Evolutionary conservation across 176 grass and related monocot species (phyloP).

Genomic region (Juncus inflexus): DNA sequence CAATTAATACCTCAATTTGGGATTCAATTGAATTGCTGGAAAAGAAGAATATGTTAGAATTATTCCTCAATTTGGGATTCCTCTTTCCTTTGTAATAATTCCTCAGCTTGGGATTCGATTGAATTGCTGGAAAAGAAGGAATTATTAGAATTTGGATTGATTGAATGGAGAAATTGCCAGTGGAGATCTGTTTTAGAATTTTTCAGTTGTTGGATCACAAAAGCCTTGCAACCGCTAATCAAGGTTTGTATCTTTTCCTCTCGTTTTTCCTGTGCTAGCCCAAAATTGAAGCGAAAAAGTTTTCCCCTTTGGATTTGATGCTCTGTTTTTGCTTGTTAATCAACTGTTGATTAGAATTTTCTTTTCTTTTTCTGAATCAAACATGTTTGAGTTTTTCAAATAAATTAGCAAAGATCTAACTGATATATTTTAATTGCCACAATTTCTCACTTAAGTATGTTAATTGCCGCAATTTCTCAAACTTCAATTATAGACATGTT

Average conservation of each 20-base stretch:
- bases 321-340: neutral
- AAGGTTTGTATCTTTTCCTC: constrained; percentile 35
- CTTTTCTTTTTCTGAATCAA: neutral
- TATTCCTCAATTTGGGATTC: too few relatives aligned
- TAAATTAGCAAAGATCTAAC: neutral
- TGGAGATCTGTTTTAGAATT: constrained; percentile 66
- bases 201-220: constrained; percentile 66
- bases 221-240: constrained; percentile 56
- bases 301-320: too few relatives aligned
- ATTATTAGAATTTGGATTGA: neutral
- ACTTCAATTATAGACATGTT: too few relatives aligned
- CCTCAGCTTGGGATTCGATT: neutral
- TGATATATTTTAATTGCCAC: neutral
- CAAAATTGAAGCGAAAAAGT: too few relatives aligned
- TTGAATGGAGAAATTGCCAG: constrained; percentile 47
- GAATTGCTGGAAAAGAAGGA: neutral
- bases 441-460: neutral
- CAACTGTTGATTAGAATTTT: neutral
- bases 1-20: neutral
- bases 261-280: neutral
- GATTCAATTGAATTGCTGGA: neutral
- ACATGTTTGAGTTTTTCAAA: too few relatives aligned
- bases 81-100: neutral
- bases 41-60: neutral
- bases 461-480: neutral